Percentiles rank a stretch among this genome's conserved stretches.
phyloP scores from a whole-genome alignment of 2,329 filamentous ascomycete species.

The Arthrobotrys megalospora region DNA sequence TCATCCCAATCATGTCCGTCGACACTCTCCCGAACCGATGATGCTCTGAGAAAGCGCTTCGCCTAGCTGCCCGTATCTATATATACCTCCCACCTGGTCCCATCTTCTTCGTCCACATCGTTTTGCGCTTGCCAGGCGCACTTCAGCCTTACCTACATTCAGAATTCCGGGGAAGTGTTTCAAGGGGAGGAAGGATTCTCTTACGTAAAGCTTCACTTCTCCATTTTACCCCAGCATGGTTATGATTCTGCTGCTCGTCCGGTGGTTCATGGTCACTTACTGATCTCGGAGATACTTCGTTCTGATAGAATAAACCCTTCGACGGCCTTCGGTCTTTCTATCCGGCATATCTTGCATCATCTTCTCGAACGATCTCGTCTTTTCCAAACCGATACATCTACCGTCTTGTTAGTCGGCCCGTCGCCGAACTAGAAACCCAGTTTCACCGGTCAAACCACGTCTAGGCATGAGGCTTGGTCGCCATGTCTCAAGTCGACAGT shows the following conservation, averaged over 20 bases:
- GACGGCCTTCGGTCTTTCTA: conserved; percentile 1
- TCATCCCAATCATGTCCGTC: conserved; percentile 35
- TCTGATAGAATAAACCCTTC: not conserved
- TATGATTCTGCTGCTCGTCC: not conserved
- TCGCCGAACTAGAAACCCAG: conserved; percentile 33
- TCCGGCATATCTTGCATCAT: not conserved
- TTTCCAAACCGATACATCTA: conserved; percentile 14
- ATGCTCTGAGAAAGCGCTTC: conserved; percentile 16
- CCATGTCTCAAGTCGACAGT: conserved; percentile 60
- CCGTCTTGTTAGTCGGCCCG: conserved; percentile 27
- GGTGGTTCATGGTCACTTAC: conserved; percentile 4
- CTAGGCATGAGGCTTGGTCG: conserved; percentile 47
- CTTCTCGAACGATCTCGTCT: not conserved
- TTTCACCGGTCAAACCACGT: conserved; percentile 4
- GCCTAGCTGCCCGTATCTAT: conserved; percentile 1
- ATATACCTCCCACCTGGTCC: conserved; percentile 14
- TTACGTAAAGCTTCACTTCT: conserved; percentile 60
- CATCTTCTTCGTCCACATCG: conserved; percentile 10
- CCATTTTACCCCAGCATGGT: conserved; percentile 11
- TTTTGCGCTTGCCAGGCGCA: conserved; percentile 27
- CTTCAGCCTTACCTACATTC: conserved; percentile 22
- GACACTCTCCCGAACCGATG: conserved; percentile 45
- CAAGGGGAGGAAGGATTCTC: conserved; percentile 48
- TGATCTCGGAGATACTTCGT: conserved; percentile 9
- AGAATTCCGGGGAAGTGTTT: conserved; percentile 45